Evolutionary conservation across 78 protist species (phyloP).

Genomic region (Dictyostelium capitatum): DNA sequence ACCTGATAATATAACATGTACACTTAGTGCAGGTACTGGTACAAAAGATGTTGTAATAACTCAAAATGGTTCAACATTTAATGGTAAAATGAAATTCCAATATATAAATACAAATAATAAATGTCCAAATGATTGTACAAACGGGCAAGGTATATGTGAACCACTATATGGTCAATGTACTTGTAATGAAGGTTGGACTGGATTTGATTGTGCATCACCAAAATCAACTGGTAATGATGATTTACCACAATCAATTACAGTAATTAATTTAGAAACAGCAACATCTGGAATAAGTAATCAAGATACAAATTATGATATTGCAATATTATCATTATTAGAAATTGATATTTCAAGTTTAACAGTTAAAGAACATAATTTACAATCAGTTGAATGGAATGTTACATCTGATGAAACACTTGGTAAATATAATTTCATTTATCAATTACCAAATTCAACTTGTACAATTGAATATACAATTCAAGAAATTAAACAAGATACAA

Average conservation of each 20-base stretch:
- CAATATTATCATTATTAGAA: not conserved
- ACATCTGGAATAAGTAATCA: not conserved
- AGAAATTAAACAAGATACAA: not conserved
- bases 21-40: not conserved
- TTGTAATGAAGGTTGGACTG: not conserved
- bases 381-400: not conserved
- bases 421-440: not conserved
- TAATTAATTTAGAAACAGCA: not conserved
- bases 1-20: not conserved
- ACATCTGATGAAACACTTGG: not conserved
- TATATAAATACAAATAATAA: not conserved
- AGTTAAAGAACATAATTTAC: no score
- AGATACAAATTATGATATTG: not conserved
- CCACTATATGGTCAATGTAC: not conserved
- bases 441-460: not conserved
- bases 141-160: not conserved
- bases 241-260: not conserved
- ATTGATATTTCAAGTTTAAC: not conserved
- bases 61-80: not conserved
- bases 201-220: conserved; percentile 3
- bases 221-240: not conserved
- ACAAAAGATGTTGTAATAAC: not conserved
- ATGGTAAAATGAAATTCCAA: conserved; percentile 12
- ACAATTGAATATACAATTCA: not conserved
- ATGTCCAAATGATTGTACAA: conserved; percentile 1